Evolutionary conservation across 2,329 filamentous ascomycete genomes (phyloP).

Genomic region (Sporothrix pallida): DNA sequence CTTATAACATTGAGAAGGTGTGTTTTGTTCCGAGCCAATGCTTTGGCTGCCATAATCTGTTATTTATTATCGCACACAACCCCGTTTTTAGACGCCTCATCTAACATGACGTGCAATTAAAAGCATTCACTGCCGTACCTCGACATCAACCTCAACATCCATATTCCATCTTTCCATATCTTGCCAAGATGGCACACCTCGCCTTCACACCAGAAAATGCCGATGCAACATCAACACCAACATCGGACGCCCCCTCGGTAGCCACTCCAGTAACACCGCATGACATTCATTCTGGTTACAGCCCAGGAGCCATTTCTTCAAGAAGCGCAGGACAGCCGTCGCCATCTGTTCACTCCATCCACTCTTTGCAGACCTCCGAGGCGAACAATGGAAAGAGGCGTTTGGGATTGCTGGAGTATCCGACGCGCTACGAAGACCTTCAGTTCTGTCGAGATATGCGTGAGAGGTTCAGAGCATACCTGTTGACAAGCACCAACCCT

Average conservation of each 20-base stretch:
- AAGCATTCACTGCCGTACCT: neutral
- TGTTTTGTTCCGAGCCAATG: neutral
- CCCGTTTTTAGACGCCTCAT: neutral
- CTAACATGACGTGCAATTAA: neutral
- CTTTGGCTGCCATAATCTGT: neutral
- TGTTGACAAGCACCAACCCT: neutral
- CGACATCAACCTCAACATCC: neutral
- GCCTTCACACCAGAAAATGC: neutral
- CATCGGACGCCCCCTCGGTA: neutral
- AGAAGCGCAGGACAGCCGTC: slow-evolving; percentile 9
- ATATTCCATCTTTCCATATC: neutral
- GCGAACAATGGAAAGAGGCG: neutral
- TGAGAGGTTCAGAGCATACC: neutral
- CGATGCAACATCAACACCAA: slow-evolving; percentile 6
- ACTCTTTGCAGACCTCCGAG: neutral
- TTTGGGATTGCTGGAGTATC: slow-evolving; percentile 10
- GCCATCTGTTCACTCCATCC: slow-evolving; percentile 2
- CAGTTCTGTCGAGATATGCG: slow-evolving; percentile 10
- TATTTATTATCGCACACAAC: neutral
- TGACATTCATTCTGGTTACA: slow-evolving; percentile 5
- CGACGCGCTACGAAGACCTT: slow-evolving; percentile 1
- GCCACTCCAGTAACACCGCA: neutral
- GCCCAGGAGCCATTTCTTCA: slow-evolving; percentile 1
- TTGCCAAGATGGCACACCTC: neutral
- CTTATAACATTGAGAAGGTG: neutral